Percentiles rank a stretch among this genome's conserved stretches.
Conservation (phyloP, 495 filamentous ascomycete genomes). For the Aspergillus olivimuriae region DNA sequence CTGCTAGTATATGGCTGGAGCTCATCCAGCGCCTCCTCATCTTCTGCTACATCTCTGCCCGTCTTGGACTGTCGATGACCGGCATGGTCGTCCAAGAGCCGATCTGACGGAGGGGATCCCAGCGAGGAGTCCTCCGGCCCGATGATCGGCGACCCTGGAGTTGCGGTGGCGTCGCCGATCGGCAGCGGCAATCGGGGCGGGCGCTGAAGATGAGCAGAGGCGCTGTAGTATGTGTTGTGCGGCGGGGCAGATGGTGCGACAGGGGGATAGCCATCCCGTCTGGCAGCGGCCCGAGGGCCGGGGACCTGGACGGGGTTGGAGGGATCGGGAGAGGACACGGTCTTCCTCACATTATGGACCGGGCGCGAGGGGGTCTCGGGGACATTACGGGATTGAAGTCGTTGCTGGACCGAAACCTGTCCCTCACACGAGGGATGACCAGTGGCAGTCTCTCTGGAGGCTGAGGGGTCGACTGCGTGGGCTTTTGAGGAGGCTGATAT, state of each 20-base stretch:
- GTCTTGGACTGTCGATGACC: slow-evolving; percentile 52
- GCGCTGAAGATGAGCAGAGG: slow-evolving; percentile 53
- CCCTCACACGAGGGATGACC: slow-evolving; percentile 33
- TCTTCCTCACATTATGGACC: slow-evolving; percentile 18
- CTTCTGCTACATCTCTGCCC: slow-evolving; percentile 66
- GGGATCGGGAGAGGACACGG: slow-evolving; percentile 22
- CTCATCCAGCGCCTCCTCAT: slow-evolving; percentile 75
- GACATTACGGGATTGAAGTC: slow-evolving; percentile 32
- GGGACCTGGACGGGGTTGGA: slow-evolving; percentile 50
- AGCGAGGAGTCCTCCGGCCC: slow-evolving; percentile 51
- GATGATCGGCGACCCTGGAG: slow-evolving; percentile 76
- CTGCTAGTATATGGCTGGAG: slow-evolving; percentile 54
- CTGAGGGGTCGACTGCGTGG: slow-evolving; percentile 36
- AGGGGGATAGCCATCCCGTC: slow-evolving; percentile 23
- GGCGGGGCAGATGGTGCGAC: slow-evolving; percentile 41
- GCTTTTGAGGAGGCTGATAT: slow-evolving; percentile 31
- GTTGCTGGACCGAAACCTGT: slow-evolving; percentile 31
- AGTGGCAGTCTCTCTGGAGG: slow-evolving; percentile 35
- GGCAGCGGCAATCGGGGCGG: slow-evolving; percentile 86
- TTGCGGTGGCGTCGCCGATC: slow-evolving; percentile 81
- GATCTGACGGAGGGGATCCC: slow-evolving; percentile 43
- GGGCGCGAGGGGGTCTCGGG: slow-evolving; percentile 19
- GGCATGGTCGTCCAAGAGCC: slow-evolving; percentile 39
- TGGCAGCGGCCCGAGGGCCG: slow-evolving; percentile 25
- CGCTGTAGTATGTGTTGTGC: slow-evolving; percentile 43